phyloP scores from a whole-genome alignment of 2,329 filamentous ascomycete species.

The Talaromyces piceae region DNA sequence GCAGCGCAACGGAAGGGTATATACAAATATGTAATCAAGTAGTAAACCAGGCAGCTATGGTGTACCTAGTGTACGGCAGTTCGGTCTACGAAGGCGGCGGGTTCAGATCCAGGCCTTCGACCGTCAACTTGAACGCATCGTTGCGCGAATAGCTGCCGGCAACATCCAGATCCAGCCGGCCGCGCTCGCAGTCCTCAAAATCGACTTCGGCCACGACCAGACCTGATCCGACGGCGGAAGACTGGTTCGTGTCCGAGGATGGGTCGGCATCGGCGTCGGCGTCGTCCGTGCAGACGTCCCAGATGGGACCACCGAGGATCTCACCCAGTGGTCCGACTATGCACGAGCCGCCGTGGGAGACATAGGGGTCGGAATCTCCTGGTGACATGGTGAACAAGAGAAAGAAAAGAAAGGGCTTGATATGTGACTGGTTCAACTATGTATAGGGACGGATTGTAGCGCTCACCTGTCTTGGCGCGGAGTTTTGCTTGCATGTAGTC shows the following conservation, averaged over 20 bases:
- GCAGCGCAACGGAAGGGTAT: too few species aligned
- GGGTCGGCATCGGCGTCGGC: conserved; percentile 17
- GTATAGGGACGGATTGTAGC: not conserved
- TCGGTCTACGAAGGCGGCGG: conserved; percentile 46
- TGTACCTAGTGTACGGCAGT: too few species aligned
- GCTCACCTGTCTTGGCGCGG: not conserved
- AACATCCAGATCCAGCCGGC: conserved; percentile 73
- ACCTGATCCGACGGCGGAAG: conserved; percentile 25
- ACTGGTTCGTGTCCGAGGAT: conserved; percentile 13
- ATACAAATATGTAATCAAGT: too few species aligned
- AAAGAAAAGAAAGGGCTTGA: too few species aligned
- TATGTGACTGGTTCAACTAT: not conserved
- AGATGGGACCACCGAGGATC: conserved; percentile 72
- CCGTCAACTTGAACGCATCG: conserved; percentile 54
- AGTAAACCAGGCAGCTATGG: too few species aligned
- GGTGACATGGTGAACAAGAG: not conserved
- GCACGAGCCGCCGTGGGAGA: conserved; percentile 70
- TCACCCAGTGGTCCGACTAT: conserved; percentile 74
- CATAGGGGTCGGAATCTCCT: conserved; percentile 31
- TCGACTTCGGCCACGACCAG: conserved; percentile 69
- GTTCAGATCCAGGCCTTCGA: conserved; percentile 53
- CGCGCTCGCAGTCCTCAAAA: conserved; percentile 78
- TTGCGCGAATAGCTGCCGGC: conserved; percentile 78
- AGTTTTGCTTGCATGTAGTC: not conserved
- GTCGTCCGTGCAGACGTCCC: conserved; percentile 52